Conservation (phyloP, 2,329 filamentous ascomycete species). For the Ascochyta clinopodiicola region DNA sequence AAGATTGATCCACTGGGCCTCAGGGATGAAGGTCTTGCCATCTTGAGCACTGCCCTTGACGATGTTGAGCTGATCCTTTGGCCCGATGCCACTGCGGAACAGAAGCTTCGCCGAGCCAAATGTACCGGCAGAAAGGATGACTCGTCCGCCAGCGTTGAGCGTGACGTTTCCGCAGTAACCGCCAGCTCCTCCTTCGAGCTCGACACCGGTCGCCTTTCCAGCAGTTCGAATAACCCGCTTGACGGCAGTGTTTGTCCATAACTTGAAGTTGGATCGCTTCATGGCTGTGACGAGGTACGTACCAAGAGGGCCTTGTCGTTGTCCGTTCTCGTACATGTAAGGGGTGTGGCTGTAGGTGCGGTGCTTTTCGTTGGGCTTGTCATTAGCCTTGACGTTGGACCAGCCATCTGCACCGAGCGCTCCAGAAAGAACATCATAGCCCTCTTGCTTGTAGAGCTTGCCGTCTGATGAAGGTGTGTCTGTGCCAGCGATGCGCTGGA, state of each 20-base stretch:
- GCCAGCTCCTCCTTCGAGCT: constrained; percentile 68
- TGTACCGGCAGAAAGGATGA: constrained; percentile 71
- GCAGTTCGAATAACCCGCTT: constrained; percentile 69
- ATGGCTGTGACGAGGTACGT: constrained; percentile 72
- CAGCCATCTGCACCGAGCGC: constrained; percentile 68
- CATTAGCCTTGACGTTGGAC: constrained; percentile 67
- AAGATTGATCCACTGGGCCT: constrained; percentile 58
- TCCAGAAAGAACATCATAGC: constrained; percentile 67
- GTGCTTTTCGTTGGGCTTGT: constrained; percentile 68
- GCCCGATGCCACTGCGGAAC: constrained; percentile 73
- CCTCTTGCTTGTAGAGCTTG: constrained; percentile 70
- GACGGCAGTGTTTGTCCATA: constrained; percentile 72
- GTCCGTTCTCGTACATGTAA: constrained; percentile 71
- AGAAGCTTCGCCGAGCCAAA: constrained; percentile 75
- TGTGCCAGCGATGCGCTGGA: constrained; percentile 74
- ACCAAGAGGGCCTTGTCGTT: constrained; percentile 72
- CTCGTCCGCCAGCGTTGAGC: constrained; percentile 66
- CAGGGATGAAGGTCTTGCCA: constrained; percentile 52
- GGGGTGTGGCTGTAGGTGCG: constrained; percentile 67
- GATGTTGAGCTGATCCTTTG: constrained; percentile 55
- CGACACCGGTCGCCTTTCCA: constrained; percentile 69
- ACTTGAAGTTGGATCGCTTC: constrained; percentile 67
- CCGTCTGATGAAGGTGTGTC: constrained; percentile 70
- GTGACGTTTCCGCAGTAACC: constrained; percentile 67
- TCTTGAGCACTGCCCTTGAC: constrained; percentile 54